These are phyloP conservation scores for Sordariomycetes sp. DNA, from an alignment of 2,329 filamentous ascomycete genomes.

Conservation along the genomic window DNA sequence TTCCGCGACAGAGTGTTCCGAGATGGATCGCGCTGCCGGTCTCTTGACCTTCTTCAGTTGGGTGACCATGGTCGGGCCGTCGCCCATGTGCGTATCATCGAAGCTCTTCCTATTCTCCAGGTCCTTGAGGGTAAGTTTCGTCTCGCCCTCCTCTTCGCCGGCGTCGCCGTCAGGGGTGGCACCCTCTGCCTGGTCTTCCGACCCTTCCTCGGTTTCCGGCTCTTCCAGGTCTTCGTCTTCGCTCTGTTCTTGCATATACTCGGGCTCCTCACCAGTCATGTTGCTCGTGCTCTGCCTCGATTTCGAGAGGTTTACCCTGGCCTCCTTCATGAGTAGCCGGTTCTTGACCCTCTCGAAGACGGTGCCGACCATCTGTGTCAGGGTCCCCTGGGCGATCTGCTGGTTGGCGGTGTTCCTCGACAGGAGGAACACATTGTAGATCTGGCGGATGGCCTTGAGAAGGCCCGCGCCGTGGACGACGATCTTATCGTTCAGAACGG, in stretches of 20 bases:
- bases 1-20: slow-evolving; percentile 45
- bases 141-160: slow-evolving; percentile 17
- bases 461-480: slow-evolving; percentile 94
- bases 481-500: slow-evolving; percentile 96
- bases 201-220: slow-evolving; percentile 11
- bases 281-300: slow-evolving; percentile 43
- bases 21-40: slow-evolving; percentile 30
- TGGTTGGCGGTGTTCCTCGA: slow-evolving; percentile 92
- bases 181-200: slow-evolving; percentile 19
- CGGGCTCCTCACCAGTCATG: slow-evolving; percentile 36
- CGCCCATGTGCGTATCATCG: slow-evolving; percentile 55
- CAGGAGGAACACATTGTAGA: slow-evolving; percentile 97
- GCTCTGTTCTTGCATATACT: slow-evolving; percentile 19
- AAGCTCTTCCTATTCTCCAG: slow-evolving; percentile 59
- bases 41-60: slow-evolving; percentile 39
- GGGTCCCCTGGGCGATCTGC: slow-evolving; percentile 89
- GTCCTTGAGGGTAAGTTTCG: slow-evolving; percentile 55
- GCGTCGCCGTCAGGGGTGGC: slow-evolving; percentile 15
- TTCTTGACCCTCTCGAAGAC: slow-evolving; percentile 93
- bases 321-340: slow-evolving; percentile 77
- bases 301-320: slow-evolving; percentile 48
- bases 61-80: slow-evolving; percentile 58
- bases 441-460: slow-evolving; percentile 91
- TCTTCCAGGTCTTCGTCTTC: slow-evolving; percentile 20
- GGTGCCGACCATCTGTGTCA: slow-evolving; percentile 97